Evolutionary conservation across 306 rosid species (phyloP).

Genomic region (Ormosia emarginata): DNA sequence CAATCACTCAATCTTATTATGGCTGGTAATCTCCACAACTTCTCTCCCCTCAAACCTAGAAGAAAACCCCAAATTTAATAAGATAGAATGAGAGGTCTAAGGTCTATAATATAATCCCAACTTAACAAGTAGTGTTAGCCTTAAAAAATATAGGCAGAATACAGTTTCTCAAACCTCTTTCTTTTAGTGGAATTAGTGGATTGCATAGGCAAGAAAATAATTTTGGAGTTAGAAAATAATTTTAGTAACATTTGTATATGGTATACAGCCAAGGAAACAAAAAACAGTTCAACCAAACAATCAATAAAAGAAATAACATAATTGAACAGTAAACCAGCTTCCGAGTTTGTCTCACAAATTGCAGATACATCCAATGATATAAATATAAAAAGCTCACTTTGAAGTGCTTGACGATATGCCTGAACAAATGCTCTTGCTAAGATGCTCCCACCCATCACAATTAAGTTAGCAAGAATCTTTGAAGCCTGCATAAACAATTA

Average conservation of each 20-base stretch:
- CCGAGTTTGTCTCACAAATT: not conserved
- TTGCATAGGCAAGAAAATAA: not conserved
- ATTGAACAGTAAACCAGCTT: not conserved
- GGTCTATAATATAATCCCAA: too few relatives aligned
- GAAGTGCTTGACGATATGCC: slow-evolving; percentile 67
- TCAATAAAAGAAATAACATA: not conserved
- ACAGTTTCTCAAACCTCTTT: not conserved
- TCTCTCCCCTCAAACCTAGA: not conserved
- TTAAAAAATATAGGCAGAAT: not conserved
- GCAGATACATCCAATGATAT: not conserved
- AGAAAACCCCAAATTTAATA: too few relatives aligned
- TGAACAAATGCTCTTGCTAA: slow-evolving; percentile 56
- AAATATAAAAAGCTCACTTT: slow-evolving; percentile 37
- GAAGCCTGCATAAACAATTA: slow-evolving; percentile 49
- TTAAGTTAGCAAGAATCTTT: slow-evolving; percentile 56
- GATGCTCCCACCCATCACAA: slow-evolving; percentile 58
- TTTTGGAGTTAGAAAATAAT: not conserved
- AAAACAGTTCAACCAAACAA: not conserved
- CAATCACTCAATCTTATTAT: too few relatives aligned
- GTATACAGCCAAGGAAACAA: not conserved
- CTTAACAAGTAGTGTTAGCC: not conserved
- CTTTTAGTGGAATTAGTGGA: not conserved
- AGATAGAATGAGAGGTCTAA: too few relatives aligned
- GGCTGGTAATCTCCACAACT: not conserved
- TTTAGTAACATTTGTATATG: not conserved